phyloP scores from a whole-genome alignment of 495 filamentous ascomycete genomes.

The Hypoxylon rickii region DNA sequence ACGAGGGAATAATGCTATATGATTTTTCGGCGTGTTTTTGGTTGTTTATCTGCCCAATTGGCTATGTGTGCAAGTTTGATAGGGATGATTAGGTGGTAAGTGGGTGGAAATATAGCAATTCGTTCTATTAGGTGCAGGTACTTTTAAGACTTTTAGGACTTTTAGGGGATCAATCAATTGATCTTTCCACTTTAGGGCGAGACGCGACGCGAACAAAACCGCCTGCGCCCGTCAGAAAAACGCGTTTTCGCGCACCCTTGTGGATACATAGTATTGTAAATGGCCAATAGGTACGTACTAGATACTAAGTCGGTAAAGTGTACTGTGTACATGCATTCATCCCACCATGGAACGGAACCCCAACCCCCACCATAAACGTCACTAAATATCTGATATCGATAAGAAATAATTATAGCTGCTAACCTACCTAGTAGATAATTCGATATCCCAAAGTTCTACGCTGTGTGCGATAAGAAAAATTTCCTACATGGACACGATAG shows the following conservation, averaged over 20 bases:
- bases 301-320: not conserved
- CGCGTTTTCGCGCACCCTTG: conserved; percentile 34
- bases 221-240: conserved; percentile 9
- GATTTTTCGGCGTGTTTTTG: too few relatives aligned
- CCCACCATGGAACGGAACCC: not conserved
- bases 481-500: too few relatives aligned
- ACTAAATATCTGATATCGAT: not conserved
- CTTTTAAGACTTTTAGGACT: conserved; percentile 17
- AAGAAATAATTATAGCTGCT: too few relatives aligned
- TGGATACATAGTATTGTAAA: not conserved
- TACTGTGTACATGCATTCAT: not conserved
- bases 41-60: too few relatives aligned
- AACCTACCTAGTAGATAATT: too few relatives aligned
- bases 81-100: conserved; percentile 8
- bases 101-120: not conserved
- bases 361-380: not conserved
- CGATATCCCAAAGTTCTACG: too few relatives aligned
- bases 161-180: not conserved
- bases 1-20: too few relatives aligned
- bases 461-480: too few relatives aligned
- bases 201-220: conserved; percentile 32
- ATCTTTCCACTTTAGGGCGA: conserved; percentile 24
- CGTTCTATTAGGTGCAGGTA: not conserved
- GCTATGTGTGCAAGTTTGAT: conserved; percentile 10
- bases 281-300: not conserved